Evolutionary conservation across 2,329 filamentous ascomycete genomes (phyloP).

Genomic region (Cordyceps farinosa): DNA sequence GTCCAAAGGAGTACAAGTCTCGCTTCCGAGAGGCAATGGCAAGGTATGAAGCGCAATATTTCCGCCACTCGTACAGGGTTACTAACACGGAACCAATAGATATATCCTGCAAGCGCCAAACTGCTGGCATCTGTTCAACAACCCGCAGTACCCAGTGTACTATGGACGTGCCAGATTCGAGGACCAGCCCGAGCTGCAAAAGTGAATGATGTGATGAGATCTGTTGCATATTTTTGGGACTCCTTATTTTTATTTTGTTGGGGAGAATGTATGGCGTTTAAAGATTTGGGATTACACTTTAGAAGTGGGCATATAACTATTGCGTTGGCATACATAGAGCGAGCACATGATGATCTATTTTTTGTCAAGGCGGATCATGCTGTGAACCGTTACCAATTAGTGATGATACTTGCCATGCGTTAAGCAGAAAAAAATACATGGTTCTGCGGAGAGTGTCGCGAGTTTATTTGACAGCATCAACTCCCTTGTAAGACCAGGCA

Average conservation of each 20-base stretch:
- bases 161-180: constrained; percentile 39
- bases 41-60: constrained; percentile 56
- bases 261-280: constrained; percentile 8
- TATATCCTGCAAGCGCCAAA: constrained; percentile 74
- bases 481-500: background rate
- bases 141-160: constrained; percentile 36
- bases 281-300: constrained; percentile 2
- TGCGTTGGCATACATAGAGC: constrained; percentile 6
- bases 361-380: background rate
- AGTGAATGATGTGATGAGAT: constrained; percentile 4
- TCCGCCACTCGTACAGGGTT: background rate
- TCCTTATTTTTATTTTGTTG: background rate
- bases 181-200: constrained; percentile 30
- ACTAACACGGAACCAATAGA: constrained; percentile 30
- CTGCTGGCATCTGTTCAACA: constrained; percentile 69
- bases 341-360: background rate
- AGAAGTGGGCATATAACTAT: background rate
- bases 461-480: background rate
- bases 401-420: no score
- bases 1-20: constrained; percentile 95
- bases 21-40: constrained; percentile 96
- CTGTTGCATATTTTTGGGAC: background rate
- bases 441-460: background rate
- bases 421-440: background rate
- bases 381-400: background rate